Base-by-base conservation (phyloP, 352 stramenopile species). In the Pythium pyrilobum region DNA sequence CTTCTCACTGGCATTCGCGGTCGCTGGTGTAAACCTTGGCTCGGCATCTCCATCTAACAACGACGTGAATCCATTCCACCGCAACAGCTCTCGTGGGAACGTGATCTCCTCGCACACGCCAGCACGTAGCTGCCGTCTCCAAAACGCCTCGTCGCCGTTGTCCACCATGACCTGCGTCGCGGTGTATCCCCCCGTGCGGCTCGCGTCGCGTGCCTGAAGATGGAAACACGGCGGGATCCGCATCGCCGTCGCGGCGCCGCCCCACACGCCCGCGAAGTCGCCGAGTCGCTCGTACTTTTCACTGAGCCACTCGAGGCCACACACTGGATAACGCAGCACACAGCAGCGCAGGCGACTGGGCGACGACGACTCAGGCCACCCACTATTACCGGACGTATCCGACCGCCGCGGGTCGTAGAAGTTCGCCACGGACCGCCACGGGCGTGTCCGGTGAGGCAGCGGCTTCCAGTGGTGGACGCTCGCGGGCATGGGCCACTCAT, bases 201-300 rank as follows among this genome's bases (percentile, higher is more conserved):
- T 44, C 9, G 64, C 56, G 29, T 77, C 68, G 5, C 65, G 53
- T 24, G 62, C 64, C 18, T 74, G 43, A 0, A 64, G 57, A 49
- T 77, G 69, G 52, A 77, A 77, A 45, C 69, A 77, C 34, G 66
- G 69, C n/a, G 25, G 34, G 39, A 77, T 77, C 31, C 18, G 23
- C 4, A 66, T 44, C 11, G 27, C 7, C 5, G 28, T 2, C 6
- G 20, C 4, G 5, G 29, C 44, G 1, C 62, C 64, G 34, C 67
- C 66, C 69, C 69, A 77, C 21, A 64, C 45, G 3, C 44, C 38
- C 1, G 62, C 25, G 38, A 77, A 77, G 2, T 24, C 33, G 0
- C 66, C 66, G 0, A 77, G 56, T 1, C 62, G 66, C 27, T 41
- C 54, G 41, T 77, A 77, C 45, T 77, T 77, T 2, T 73, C 63